These are phyloP conservation scores for Globisporangium emineosum DNA, from an alignment of 352 stramenopile species.

Conservation along the genomic window DNA sequence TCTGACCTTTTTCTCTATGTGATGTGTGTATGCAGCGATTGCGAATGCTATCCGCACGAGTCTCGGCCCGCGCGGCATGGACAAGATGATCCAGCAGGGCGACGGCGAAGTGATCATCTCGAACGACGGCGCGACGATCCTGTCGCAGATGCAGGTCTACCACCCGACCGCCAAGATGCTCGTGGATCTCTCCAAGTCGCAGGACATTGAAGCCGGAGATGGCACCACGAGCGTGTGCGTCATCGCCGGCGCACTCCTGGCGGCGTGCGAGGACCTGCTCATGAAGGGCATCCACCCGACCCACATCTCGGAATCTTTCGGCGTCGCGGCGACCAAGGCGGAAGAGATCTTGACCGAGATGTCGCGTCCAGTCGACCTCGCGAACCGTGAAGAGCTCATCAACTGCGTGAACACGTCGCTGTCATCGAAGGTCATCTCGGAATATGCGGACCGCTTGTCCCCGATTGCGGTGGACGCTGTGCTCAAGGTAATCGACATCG, in stretches of 20 bases:
- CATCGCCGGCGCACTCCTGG: constrained; percentile 97
- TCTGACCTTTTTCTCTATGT: background rate
- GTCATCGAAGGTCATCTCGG: constrained; percentile 96
- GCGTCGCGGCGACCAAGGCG: constrained; percentile 86
- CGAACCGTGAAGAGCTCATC: constrained; percentile 94
- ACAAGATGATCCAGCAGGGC: constrained; percentile 99
- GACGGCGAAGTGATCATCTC: constrained; percentile 99
- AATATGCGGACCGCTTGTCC: constrained; percentile 96
- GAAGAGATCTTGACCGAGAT: constrained; percentile 90
- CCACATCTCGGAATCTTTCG: constrained; percentile 96
- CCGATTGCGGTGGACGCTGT: constrained; percentile 99
- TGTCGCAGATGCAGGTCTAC: constrained; percentile 97
- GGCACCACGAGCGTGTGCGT: constrained; percentile 98
- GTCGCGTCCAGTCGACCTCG: constrained; percentile 91
- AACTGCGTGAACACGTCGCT: constrained; percentile 98
- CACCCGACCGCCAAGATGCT: constrained; percentile 99
- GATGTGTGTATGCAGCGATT: constrained; percentile 69
- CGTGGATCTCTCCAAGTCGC: constrained; percentile 98
- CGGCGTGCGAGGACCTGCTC: constrained; percentile 91
- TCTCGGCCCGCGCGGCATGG: constrained; percentile 97
- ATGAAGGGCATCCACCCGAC: constrained; percentile 98
- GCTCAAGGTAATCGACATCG: constrained; percentile 94
- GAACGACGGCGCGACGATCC: constrained; percentile 99
- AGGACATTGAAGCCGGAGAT: constrained; percentile 99
- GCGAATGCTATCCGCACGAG: constrained; percentile 98